A percentile compares a stretch with the other conserved stretches of the same genome.
Evolutionary conservation across 139 green algal species (phyloP).

Genomic region (Spirogloea muscicola): DNA sequence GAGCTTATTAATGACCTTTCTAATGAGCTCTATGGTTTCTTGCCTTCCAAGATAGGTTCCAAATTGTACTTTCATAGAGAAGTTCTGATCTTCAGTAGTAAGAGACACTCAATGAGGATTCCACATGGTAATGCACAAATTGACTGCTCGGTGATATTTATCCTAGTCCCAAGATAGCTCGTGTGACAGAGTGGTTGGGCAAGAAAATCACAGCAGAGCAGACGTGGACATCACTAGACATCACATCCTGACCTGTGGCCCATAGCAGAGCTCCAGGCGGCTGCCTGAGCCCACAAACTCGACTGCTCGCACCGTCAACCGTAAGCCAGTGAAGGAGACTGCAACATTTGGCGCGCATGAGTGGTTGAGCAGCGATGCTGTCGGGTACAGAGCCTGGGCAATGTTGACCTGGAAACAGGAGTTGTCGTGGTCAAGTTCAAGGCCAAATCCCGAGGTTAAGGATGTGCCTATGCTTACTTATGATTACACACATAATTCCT

Average conservation of each 20-base stretch:
- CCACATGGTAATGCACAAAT: too few species aligned
- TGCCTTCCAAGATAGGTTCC: too few species aligned
- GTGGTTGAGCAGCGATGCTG: constrained; percentile 23
- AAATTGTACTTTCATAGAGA: too few species aligned
- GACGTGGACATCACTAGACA: too few species aligned
- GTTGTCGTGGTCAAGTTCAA: neutral
- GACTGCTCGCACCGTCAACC: neutral
- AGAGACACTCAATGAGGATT: too few species aligned
- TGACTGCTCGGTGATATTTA: too few species aligned
- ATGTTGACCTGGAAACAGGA: neutral
- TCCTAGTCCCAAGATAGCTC: too few species aligned
- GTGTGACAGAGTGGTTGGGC: too few species aligned
- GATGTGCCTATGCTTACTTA: neutral
- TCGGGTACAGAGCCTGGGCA: constrained; percentile 2
- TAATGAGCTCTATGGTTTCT: too few species aligned
- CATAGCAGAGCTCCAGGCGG: constrained; percentile 6
- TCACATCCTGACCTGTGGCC: constrained; percentile 9
- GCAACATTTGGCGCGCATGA: constrained; percentile 4
- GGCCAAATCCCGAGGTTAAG: neutral
- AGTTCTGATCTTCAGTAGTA: too few species aligned
- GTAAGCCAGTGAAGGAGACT: neutral
- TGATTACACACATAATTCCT: neutral
- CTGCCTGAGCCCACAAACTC: neutral
- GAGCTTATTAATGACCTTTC: too few species aligned
- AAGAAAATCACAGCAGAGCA: too few species aligned